These are phyloP conservation scores for Coemansia sp. DNA, from an alignment of 192 early-diverging fungal species.

Conservation along the genomic window DNA sequence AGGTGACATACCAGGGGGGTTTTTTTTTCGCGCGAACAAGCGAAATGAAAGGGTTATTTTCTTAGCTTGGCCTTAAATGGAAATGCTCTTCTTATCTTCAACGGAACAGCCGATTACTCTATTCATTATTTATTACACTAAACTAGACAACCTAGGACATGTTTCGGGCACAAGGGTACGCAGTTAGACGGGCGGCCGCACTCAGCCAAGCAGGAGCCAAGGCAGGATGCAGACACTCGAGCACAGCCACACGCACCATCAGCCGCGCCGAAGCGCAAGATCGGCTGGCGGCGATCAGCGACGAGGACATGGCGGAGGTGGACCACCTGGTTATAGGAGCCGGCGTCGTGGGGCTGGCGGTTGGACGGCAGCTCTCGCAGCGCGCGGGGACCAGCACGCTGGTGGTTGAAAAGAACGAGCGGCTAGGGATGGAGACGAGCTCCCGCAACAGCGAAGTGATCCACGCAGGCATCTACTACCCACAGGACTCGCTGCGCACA, in stretches of 20 bases:
- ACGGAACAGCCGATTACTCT: too few species aligned
- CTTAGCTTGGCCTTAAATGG: too few species aligned
- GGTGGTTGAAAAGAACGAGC: conserved; percentile 66
- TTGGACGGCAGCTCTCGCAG: conserved; percentile 62
- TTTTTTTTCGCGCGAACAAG: too few species aligned
- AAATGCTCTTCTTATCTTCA: too few species aligned
- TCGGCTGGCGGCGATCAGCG: conserved; percentile 12
- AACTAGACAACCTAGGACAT: too few species aligned
- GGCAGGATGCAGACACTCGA: background rate
- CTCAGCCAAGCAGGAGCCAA: background rate
- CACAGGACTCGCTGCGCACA: conserved; percentile 70
- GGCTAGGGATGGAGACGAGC: conserved; percentile 71
- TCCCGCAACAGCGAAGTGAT: conserved; percentile 89
- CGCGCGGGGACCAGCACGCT: conserved; percentile 53
- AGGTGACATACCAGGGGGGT: too few species aligned
- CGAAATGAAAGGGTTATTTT: too few species aligned
- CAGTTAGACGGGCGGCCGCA: background rate
- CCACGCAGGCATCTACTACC: conserved; percentile 86
- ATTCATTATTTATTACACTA: too few species aligned
- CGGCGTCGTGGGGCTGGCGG: conserved; percentile 78
- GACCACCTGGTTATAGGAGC: conserved; percentile 77
- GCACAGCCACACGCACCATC: background rate
- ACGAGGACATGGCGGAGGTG: conserved; percentile 44
- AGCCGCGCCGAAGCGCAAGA: conserved; percentile 15
- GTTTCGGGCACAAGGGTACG: background rate